These are phyloP conservation scores for Sugiyamaella smithiae DNA, from an alignment of 805 yeast species.

Conservation along the genomic window DNA sequence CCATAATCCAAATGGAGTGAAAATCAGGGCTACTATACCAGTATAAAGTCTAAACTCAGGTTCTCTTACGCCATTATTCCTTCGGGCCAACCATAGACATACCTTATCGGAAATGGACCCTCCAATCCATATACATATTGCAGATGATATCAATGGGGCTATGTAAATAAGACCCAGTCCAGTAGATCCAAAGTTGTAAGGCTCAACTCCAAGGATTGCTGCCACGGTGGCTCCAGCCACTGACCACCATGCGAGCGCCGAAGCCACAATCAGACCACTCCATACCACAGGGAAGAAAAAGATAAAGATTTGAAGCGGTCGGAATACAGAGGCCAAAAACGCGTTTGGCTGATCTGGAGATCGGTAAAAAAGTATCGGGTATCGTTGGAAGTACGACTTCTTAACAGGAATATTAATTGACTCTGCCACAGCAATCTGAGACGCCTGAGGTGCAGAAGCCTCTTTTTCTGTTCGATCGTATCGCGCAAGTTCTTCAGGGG, in stretches of 20 bases:
- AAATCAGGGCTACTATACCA: constrained; percentile 10
- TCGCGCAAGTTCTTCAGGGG: neutral
- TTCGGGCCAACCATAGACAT: constrained; percentile 16
- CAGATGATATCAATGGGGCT: constrained; percentile 12
- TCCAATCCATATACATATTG: constrained; percentile 5
- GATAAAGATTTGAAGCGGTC: constrained; percentile 6
- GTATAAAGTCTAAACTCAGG: constrained; percentile 22
- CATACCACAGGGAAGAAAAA: constrained; percentile 16
- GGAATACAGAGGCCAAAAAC: constrained; percentile 4
- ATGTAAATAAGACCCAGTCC: constrained; percentile 13
- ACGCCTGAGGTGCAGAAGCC: neutral
- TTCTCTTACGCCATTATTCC: constrained; percentile 21
- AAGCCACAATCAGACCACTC: constrained; percentile 16
- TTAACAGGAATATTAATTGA: neutral
- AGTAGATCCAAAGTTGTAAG: constrained; percentile 15
- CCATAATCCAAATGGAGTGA: constrained; percentile 18
- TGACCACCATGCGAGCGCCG: constrained; percentile 15
- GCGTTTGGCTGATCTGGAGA: constrained; percentile 9
- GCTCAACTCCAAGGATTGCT: constrained; percentile 11
- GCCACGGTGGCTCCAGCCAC: constrained; percentile 13
- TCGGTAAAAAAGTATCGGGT: constrained; percentile 7
- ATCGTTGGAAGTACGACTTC: constrained; percentile 1
- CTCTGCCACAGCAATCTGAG: neutral
- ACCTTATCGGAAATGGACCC: constrained; percentile 12
- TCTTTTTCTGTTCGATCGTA: neutral